A percentile compares a stretch with the other conserved stretches of the same genome.
Conservation (phyloP, 805 yeast genomes). For the Candida quercuum region DNA sequence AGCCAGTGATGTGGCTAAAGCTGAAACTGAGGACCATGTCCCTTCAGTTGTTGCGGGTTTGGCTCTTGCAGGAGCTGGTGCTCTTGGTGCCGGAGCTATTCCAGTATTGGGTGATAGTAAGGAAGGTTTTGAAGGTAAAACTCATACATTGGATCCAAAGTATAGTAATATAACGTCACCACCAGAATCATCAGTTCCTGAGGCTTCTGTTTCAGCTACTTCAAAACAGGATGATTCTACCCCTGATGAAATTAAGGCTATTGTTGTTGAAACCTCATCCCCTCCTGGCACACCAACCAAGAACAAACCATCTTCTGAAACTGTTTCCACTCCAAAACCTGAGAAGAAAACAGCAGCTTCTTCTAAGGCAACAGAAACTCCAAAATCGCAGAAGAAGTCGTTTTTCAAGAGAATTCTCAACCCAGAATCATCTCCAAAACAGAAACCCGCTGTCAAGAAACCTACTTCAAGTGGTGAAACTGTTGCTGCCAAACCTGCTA, state of each 20-base stretch:
- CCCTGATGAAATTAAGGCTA: not conserved
- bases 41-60: not conserved
- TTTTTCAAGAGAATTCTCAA: constrained; percentile 9
- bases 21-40: not conserved
- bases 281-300: no score
- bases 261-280: no score
- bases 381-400: constrained; percentile 5
- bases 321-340: constrained; percentile 6
- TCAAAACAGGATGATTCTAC: not conserved
- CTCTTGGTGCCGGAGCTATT: no score
- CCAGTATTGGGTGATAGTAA: not conserved
- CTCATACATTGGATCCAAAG: constrained; percentile 20
- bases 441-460: constrained; percentile 1
- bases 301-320: no score
- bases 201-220: no score
- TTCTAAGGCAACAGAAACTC: not conserved
- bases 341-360: constrained; percentile 2
- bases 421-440: no score
- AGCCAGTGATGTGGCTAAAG: not conserved
- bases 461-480: not conserved
- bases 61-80: not conserved
- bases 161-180: constrained; percentile 7
- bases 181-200: not conserved
- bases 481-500: constrained; percentile 4
- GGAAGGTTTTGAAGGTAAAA: not conserved